These are phyloP conservation scores for Berberis thunbergii DNA, from an alignment of 164 flowering plant genomes.

Conservation along the genomic window DNA sequence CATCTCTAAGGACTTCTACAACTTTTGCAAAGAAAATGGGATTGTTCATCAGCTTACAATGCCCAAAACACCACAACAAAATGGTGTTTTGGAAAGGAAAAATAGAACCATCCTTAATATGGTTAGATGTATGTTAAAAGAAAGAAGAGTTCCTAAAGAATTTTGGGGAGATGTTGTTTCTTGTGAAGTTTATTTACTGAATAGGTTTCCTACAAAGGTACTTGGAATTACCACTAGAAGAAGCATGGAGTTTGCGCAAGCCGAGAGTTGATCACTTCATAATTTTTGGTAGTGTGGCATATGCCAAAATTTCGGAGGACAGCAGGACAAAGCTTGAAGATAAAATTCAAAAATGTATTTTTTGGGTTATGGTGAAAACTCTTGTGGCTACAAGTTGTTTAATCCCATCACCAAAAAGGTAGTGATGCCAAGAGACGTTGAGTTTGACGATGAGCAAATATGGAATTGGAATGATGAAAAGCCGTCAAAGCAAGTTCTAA, in stretches of 20 bases:
- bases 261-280: background rate
- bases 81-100: too few species aligned
- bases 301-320: background rate
- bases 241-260: conserved; percentile 5
- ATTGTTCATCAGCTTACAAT: too few species aligned
- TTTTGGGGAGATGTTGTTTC: too few species aligned
- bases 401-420: background rate
- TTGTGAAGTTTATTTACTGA: background rate
- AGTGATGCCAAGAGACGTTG: background rate
- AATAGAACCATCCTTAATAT: too few species aligned
- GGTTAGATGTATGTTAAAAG: too few species aligned
- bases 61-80: too few species aligned
- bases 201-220: background rate
- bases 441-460: background rate
- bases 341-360: background rate
- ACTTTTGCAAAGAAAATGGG: too few species aligned
- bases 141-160: too few species aligned
- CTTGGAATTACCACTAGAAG: background rate
- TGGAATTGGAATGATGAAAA: background rate
- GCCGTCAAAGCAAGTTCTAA: background rate
- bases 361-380: background rate
- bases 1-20: too few species aligned
- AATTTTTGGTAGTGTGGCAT: conserved; percentile 1
- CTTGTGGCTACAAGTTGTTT: background rate
- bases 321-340: conserved; percentile 3